Evolutionary conservation across 257 asterid genomes (phyloP), one percentile per base, ranked within the genome.

Genomic region (Orobanche coerulescens): DNA sequence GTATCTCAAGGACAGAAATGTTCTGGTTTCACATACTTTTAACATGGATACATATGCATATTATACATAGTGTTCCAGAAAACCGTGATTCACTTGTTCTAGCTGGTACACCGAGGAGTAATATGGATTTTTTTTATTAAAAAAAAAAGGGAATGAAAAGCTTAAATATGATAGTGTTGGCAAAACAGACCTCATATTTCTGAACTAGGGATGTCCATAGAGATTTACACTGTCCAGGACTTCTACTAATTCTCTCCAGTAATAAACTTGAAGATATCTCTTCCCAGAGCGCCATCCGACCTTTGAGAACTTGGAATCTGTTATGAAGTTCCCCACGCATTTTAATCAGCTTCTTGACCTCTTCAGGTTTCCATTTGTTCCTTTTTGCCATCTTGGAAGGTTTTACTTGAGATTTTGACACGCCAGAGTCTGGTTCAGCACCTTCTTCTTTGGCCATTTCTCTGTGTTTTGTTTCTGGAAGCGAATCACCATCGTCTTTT

Each of bases 231-330:
- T 93, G 97, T 19, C 82, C 95, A 8, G 98, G 83, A 60, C 91
- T 89, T 77, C 97, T 74, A 70, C 48, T 73, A 23, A 82, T 34
- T 79, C 96, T 97, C 55, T 66, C 83, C 42, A 78, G 73, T 64
- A 66, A 68, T 64, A 93, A 74, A 65, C 68, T 80, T 20, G 88
- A 74, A 54, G 99, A 93, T 75, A 93, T 83, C 87, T 89, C 96
- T 73, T 93, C 90, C 99, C 99, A 93, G 14, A 93, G 95, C 48
- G 89, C 95, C 97, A 89, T 93, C 40, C 97, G 82, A 28, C 99
- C 96, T 75, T 78, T 90, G 70, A 80, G 77, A 48, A 84, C 90
- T 80, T 81, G 97, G 86, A 93, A 93, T 74, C 87, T 84, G 74
- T 80, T 72, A 56, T 89, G 76, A 60, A 86, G 95, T 66, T 89